A percentile compares a stretch with the other conserved stretches of the same genome.
Conservation (phyloP, 2,329 filamentous ascomycete genomes). For the Amauroascus niger region DNA sequence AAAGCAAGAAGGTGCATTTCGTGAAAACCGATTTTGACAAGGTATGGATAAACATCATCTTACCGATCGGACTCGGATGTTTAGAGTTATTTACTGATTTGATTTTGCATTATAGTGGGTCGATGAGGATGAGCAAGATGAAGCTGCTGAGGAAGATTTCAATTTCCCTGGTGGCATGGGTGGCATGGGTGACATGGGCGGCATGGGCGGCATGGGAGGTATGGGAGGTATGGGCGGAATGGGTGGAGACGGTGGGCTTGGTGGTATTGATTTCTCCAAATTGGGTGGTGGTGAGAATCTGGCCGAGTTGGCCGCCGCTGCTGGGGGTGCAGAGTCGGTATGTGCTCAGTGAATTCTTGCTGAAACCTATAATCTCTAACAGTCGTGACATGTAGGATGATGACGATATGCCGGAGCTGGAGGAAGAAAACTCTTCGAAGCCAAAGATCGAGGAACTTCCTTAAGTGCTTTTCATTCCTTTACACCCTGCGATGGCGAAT, state of each 20-base stretch:
- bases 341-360: not conserved
- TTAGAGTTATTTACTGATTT: not conserved
- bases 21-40: slow-evolving; percentile 99
- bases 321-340: slow-evolving; percentile 25
- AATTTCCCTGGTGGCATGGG: slow-evolving; percentile 42
- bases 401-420: slow-evolving; percentile 66
- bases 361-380: not conserved
- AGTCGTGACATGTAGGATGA: slow-evolving; percentile 39
- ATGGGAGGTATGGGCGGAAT: slow-evolving; percentile 35
- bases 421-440: slow-evolving; percentile 41
- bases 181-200: slow-evolving; percentile 34
- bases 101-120: slow-evolving; percentile 56
- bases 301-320: slow-evolving; percentile 36
- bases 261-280: slow-evolving; percentile 90
- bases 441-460: slow-evolving; percentile 25
- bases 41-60: slow-evolving; percentile 30
- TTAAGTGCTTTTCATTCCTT: not conserved
- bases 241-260: slow-evolving; percentile 62
- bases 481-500: not conserved
- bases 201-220: slow-evolving; percentile 35
- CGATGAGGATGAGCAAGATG: slow-evolving; percentile 96
- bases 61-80: not conserved
- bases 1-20: slow-evolving; percentile 81
- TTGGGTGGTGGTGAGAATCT: slow-evolving; percentile 55
- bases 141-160: slow-evolving; percentile 68